Evolutionary conservation across 1,284 basidiomycete species (phyloP), one percentile per base, ranked within the genome.

Genomic region (Puccinia hordei): DNA sequence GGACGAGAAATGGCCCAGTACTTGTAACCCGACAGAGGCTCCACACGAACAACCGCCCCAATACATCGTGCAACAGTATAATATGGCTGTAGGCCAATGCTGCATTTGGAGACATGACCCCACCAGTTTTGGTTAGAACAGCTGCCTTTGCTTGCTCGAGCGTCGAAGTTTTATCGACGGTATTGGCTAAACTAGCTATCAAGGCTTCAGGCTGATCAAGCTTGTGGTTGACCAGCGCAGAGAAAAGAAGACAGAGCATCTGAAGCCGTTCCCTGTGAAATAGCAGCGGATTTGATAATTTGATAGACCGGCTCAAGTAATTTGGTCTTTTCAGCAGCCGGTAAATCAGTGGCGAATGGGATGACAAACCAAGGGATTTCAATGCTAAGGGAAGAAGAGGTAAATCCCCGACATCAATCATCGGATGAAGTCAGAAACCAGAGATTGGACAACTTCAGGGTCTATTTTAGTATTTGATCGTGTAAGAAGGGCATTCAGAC

Each of bases 41-140:
- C n/a, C n/a, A 30, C 69, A 61, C 59, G 55, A 49, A 80, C 44
- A n/a, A 80, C 59, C 19, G 78, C 69, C 0, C 93, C 93, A 30
- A 98, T 88, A 83, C 92, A 93, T 83, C 91, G 91, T 38, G 93
- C 92, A 3, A 93, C 91, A 82, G 94, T 95, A 1, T 86, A 84
- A 46, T 86, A 86, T 0, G 88, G 86, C 12, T 84, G 83, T 0
- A 86, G 85, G 9, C 86, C 86, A 33, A 72, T 2, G 78, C 30
- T 17, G 65, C 38, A 49, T 61, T 78, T 22, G 73, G 59, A 8
- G 73, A 75, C 57, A 75, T 35, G 27, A 65, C 44, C 10, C 69
- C 69, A 27, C 55, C 55, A 55, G 66, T 73, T 73, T 59, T 72
- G 13, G 30, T 63, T 24, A 72, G 38, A 17, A 73, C 41, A 30